A percentile compares a stretch with the other conserved stretches of the same genome.
Conservation (phyloP, 1,139 yeast species). For the Hanseniaspora gamundiae region DNA sequence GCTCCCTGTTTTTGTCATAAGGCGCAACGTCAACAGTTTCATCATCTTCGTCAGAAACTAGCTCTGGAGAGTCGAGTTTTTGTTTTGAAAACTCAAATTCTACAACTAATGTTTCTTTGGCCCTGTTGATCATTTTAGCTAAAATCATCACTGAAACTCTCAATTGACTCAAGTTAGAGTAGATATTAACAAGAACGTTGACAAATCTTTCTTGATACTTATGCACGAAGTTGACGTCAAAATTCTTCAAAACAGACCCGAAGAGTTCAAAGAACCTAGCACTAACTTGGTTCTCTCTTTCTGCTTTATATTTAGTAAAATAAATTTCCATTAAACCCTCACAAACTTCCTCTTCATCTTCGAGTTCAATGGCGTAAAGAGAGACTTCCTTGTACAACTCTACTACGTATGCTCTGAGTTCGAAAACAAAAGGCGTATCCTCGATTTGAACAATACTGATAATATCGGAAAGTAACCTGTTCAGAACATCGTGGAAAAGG, state of each 20-base stretch:
- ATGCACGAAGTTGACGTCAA: conserved; percentile 9
- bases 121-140: conserved; percentile 24
- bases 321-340: conserved; percentile 18
- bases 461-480: conserved; percentile 38
- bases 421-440: conserved; percentile 25
- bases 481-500: conserved; percentile 14
- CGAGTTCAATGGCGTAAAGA: conserved; percentile 6
- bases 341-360: conserved; percentile 15
- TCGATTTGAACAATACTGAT: conserved; percentile 34
- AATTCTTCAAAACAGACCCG: conserved; percentile 11
- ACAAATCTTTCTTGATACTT: conserved; percentile 15
- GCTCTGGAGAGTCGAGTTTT: conserved; percentile 10
- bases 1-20: conserved; percentile 9
- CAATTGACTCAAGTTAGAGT: conserved; percentile 20
- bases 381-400: neutral
- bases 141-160: conserved; percentile 30
- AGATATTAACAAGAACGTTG: neutral
- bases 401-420: conserved; percentile 31
- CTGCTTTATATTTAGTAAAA: conserved; percentile 12
- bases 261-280: conserved; percentile 16
- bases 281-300: conserved; percentile 17
- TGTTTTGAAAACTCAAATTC: conserved; percentile 43
- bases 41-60: conserved; percentile 12
- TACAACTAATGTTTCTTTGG: conserved; percentile 47
- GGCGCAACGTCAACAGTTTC: conserved; percentile 2